These are phyloP conservation scores for Zarea fungicola DNA, from an alignment of 2,329 filamentous ascomycete species.

Conservation along the genomic window DNA sequence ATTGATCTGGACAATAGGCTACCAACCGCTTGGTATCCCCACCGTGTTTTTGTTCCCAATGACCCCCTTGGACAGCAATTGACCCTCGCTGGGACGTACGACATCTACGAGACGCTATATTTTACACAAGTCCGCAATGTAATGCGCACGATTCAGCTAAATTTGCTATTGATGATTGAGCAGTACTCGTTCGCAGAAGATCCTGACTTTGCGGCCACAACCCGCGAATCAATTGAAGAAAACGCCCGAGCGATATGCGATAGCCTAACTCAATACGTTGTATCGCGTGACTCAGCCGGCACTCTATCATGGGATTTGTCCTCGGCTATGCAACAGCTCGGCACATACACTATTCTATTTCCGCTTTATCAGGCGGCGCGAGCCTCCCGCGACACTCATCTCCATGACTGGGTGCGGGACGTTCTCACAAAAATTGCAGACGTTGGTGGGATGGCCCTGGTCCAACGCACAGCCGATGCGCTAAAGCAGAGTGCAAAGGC, in stretches of 20 bases:
- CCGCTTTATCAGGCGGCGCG: constrained; percentile 18
- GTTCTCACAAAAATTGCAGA: constrained; percentile 17
- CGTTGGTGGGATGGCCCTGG: constrained; percentile 15
- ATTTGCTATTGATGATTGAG: constrained; percentile 15
- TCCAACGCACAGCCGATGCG: constrained; percentile 13
- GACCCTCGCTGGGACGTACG: constrained; percentile 16
- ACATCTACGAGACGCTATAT: constrained; percentile 18
- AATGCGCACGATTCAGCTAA: constrained; percentile 18
- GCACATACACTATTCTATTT: constrained; percentile 17
- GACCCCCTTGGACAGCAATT: not conserved
- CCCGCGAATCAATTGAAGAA: constrained; percentile 4
- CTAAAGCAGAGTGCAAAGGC: constrained; percentile 6
- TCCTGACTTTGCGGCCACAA: not conserved
- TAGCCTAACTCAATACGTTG: constrained; percentile 18
- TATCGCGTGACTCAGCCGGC: constrained; percentile 11
- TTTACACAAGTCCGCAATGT: constrained; percentile 21
- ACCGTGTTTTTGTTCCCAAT: not conserved
- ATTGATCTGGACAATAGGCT: constrained; percentile 9
- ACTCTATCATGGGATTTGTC: constrained; percentile 12
- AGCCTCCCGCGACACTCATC: constrained; percentile 7
- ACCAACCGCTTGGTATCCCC: constrained; percentile 14
- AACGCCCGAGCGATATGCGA: constrained; percentile 15
- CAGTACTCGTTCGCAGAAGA: not conserved
- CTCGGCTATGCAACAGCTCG: constrained; percentile 18
- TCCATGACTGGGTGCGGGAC: constrained; percentile 15